Evolutionary conservation across 2,329 filamentous ascomycete species (phyloP).

Genomic region (Fusarium keratoplasticum): DNA sequence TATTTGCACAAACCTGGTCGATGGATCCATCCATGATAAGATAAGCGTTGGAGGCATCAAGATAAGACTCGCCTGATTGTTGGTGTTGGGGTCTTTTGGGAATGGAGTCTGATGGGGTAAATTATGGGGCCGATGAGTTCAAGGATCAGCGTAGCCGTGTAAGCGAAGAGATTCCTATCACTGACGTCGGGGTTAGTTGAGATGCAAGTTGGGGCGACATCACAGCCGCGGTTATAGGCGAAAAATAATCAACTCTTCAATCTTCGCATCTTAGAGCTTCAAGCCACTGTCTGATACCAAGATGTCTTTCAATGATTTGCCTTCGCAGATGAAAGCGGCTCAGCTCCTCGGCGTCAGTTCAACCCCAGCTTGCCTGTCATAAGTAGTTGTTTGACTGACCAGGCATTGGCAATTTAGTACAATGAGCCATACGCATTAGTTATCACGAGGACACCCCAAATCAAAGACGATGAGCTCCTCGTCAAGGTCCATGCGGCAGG

Average conservation of each 20-base stretch:
- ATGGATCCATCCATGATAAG: not conserved
- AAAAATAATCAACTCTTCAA: not conserved
- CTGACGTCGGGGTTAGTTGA: not conserved
- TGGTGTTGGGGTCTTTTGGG: not conserved
- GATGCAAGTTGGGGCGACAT: not conserved
- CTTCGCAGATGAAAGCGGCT: conserved; percentile 11
- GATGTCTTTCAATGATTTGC: not conserved
- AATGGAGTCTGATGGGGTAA: not conserved
- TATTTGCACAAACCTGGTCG: not conserved
- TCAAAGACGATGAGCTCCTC: conserved; percentile 46
- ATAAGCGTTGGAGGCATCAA: not conserved
- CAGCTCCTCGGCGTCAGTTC: not conserved
- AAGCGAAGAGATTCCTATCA: not conserved
- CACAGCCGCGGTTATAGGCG: not conserved
- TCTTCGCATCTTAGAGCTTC: not conserved
- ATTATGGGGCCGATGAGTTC: not conserved
- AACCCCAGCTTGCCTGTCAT: not conserved
- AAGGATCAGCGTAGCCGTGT: not conserved
- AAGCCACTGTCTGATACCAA: not conserved
- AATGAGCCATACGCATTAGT: conserved; percentile 44
- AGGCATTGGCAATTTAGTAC: conserved; percentile 38
- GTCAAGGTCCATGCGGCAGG: conserved; percentile 50
- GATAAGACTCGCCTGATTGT: not conserved
- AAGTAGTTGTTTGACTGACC: not conserved
- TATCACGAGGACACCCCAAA: conserved; percentile 32